Percentiles rank a stretch among this genome's conserved stretches.
Conservation (phyloP, 352 stramenopile genomes). For the Pythium volutum region DNA sequence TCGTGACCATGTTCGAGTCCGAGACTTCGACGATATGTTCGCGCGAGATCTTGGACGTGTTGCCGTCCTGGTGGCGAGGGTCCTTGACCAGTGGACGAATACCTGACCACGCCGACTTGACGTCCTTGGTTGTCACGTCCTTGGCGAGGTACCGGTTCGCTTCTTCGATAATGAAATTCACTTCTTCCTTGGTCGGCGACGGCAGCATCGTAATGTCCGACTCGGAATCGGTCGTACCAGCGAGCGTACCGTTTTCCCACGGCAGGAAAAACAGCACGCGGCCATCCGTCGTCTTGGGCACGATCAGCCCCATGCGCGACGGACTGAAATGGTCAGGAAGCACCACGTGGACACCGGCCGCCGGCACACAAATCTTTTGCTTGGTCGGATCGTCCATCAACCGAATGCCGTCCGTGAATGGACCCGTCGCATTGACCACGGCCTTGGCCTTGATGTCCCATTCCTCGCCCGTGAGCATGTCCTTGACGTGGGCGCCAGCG, state of each 20-base stretch:
- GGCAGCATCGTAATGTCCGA: slow-evolving; percentile 94
- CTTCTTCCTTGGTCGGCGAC: slow-evolving; percentile 88
- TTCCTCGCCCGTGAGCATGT: slow-evolving; percentile 86
- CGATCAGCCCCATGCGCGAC: slow-evolving; percentile 94
- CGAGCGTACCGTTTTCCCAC: slow-evolving; percentile 93
- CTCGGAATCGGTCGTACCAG: slow-evolving; percentile 92
- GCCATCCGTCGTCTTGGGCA: slow-evolving; percentile 94
- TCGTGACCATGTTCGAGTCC: slow-evolving; percentile 90
- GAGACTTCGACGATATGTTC: slow-evolving; percentile 94
- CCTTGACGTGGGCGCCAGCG: slow-evolving; percentile 83
- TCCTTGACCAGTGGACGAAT: slow-evolving; percentile 94
- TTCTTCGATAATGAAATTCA: slow-evolving; percentile 95
- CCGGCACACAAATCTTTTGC: slow-evolving; percentile 91
- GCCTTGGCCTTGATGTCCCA: slow-evolving; percentile 88
- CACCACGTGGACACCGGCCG: slow-evolving; percentile 93
- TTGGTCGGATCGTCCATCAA: slow-evolving; percentile 91
- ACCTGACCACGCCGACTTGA: slow-evolving; percentile 95
- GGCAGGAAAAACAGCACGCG: slow-evolving; percentile 95
- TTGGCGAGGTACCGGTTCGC: slow-evolving; percentile 90
- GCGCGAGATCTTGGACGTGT: slow-evolving; percentile 90
- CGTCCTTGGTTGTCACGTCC: slow-evolving; percentile 87
- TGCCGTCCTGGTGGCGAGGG: slow-evolving; percentile 71
- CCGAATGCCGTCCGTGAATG: slow-evolving; percentile 90
- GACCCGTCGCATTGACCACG: slow-evolving; percentile 94
- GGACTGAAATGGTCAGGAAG: slow-evolving; percentile 95